Evolutionary conservation across 345 rosid genomes (phyloP).

Genomic region (Punica granatum): DNA sequence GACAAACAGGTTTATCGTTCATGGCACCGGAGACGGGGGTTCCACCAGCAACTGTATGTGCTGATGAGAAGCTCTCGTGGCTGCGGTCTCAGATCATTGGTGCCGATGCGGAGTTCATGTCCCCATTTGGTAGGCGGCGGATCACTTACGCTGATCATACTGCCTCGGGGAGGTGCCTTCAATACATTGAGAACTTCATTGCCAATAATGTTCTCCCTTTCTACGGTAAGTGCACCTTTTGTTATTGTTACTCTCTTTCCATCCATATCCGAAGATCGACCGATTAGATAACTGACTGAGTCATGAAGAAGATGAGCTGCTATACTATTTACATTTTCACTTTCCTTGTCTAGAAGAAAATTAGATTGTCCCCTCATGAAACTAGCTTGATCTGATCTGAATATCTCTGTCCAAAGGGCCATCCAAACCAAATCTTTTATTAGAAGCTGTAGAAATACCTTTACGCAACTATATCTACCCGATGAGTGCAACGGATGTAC

Average conservation of each 20-base stretch:
- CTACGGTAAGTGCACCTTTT: conserved; percentile 26
- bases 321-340: too few species aligned
- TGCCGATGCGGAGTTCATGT: conserved; percentile 21
- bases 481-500: too few species aligned
- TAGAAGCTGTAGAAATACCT: too few species aligned
- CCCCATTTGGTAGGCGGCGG: conserved; percentile 44
- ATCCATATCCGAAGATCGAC: neutral
- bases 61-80: conserved; percentile 33
- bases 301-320: neutral
- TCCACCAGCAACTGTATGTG: neutral
- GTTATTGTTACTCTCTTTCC: neutral
- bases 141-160: conserved; percentile 58
- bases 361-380: too few species aligned
- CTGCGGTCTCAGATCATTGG: conserved; percentile 48
- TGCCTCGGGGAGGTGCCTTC: conserved; percentile 47
- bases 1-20: neutral
- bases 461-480: too few species aligned
- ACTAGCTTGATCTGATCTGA: too few species aligned
- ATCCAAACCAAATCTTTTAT: too few species aligned
- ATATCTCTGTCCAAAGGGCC: too few species aligned
- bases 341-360: too few species aligned
- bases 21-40: neutral
- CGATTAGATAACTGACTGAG: neutral
- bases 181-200: conserved; percentile 42
- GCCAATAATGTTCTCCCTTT: conserved; percentile 41